Evolutionary conservation across 495 filamentous ascomycete genomes (phyloP).

Genomic region (Lophiotrema nucula): DNA sequence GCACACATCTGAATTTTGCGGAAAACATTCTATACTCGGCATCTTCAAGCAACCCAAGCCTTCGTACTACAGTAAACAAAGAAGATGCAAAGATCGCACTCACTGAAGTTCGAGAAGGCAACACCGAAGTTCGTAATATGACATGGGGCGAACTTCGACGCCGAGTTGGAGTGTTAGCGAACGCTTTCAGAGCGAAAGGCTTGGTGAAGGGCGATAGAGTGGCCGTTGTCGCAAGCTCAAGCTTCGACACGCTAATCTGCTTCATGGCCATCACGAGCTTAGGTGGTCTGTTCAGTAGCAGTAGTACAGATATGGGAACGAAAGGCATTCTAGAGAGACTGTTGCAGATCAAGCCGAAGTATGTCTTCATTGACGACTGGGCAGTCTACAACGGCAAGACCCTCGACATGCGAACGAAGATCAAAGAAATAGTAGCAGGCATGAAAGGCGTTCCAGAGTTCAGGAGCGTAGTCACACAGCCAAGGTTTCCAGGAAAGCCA

Average conservation of each 20-base stretch:
- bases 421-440: conserved; percentile 61
- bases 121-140: conserved; percentile 52
- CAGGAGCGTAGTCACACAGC: conserved; percentile 61
- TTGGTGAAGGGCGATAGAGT: conserved; percentile 68
- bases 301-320: conserved; percentile 76
- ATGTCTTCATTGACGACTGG: conserved; percentile 74
- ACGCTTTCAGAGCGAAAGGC: conserved; percentile 62
- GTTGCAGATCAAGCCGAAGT: conserved; percentile 67
- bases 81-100: conserved; percentile 67
- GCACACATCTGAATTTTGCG: conserved; percentile 60
- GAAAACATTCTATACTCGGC: conserved; percentile 62
- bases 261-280: conserved; percentile 63
- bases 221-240: conserved; percentile 68
- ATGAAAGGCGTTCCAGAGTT: conserved; percentile 61
- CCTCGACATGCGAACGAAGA: conserved; percentile 69
- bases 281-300: conserved; percentile 69
- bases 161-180: conserved; percentile 54
- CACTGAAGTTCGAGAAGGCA: conserved; percentile 72
- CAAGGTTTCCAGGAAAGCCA: conserved; percentile 56
- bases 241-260: conserved; percentile 67
- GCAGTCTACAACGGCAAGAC: conserved; percentile 76
- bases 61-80: conserved; percentile 54
- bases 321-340: conserved; percentile 73
- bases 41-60: conserved; percentile 33
- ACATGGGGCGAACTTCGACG: conserved; percentile 64